A percentile compares a stretch with the other conserved stretches of the same genome.
Conservation (phyloP, 495 filamentous ascomycete species). For the Penicillium roqueforti region DNA sequence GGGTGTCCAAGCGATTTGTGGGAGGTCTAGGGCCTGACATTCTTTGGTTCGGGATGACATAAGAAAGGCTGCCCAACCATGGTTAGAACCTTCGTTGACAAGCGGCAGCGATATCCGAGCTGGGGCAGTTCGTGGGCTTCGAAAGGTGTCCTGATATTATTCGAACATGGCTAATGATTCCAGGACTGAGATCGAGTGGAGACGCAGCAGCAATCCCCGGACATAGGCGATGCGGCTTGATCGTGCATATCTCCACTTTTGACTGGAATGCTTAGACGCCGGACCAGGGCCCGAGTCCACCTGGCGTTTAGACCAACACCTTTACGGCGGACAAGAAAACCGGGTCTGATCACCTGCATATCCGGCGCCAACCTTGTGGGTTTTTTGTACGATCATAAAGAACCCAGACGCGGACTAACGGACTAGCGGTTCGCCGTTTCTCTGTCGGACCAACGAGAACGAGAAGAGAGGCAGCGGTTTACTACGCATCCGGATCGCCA, state of each 20-base stretch:
- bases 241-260: conserved; percentile 12
- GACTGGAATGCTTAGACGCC: conserved; percentile 27
- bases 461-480: background rate
- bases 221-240: conserved; percentile 11
- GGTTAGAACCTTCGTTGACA: background rate
- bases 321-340: conserved; percentile 13
- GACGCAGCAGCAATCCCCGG: background rate
- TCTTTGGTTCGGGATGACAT: conserved; percentile 18
- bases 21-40: background rate
- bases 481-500: conserved; percentile 21
- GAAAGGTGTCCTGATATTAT: background rate
- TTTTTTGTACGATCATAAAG: conserved; percentile 15
- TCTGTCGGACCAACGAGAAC: background rate
- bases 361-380: conserved; percentile 27
- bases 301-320: conserved; percentile 26
- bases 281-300: conserved; percentile 36
- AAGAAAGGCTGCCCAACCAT: background rate
- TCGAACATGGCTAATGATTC: background rate
- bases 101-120: background rate
- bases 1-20: background rate
- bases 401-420: conserved; percentile 18
- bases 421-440: background rate
- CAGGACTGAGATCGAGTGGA: background rate
- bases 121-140: background rate
- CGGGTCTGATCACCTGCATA: conserved; percentile 42